phyloP scores from a whole-genome alignment of 306 rosid genomes.

The Myrica gale region DNA sequence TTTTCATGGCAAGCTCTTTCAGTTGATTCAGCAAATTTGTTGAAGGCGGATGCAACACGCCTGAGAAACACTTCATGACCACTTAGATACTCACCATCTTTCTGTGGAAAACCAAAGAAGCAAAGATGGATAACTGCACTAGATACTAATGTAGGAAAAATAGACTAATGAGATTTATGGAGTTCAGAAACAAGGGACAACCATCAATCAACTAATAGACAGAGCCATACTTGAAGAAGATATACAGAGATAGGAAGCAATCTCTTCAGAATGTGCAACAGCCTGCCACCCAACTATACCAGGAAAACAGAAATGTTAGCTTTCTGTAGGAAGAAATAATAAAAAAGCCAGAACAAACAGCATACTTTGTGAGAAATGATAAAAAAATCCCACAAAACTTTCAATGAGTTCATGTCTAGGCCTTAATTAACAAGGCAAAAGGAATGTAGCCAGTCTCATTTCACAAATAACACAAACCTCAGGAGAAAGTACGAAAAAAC shows the following conservation, averaged over 20 bases:
- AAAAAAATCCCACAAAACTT: background rate
- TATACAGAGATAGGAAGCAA: conserved; percentile 89
- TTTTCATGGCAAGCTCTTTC: conserved; percentile 91
- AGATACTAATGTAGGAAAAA: background rate
- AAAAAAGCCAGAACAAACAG: conserved; percentile 16
- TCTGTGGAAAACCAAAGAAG: conserved; percentile 48
- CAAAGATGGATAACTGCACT: no score
- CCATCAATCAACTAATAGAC: conserved; percentile 12
- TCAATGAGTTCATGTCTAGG: background rate
- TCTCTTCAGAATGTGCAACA: conserved; percentile 89
- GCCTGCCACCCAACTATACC: conserved; percentile 80
- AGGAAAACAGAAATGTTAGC: conserved; percentile 33
- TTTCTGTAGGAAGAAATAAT: conserved; percentile 5
- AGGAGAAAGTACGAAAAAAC: background rate
- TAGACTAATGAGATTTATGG: background rate
- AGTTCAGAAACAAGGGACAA: conserved; percentile 15
- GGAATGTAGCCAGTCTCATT: background rate
- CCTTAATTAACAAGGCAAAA: no score
- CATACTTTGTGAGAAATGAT: background rate
- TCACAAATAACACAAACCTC: background rate
- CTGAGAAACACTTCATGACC: conserved; percentile 91
- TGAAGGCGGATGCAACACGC: conserved; percentile 88
- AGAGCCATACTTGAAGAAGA: conserved; percentile 79
- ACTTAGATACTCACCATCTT: conserved; percentile 92
- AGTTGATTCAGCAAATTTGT: conserved; percentile 87